Evolutionary conservation across 805 yeast genomes (phyloP), one percentile per base, ranked within the genome.

Genomic region (Kazachstania taianensis): DNA sequence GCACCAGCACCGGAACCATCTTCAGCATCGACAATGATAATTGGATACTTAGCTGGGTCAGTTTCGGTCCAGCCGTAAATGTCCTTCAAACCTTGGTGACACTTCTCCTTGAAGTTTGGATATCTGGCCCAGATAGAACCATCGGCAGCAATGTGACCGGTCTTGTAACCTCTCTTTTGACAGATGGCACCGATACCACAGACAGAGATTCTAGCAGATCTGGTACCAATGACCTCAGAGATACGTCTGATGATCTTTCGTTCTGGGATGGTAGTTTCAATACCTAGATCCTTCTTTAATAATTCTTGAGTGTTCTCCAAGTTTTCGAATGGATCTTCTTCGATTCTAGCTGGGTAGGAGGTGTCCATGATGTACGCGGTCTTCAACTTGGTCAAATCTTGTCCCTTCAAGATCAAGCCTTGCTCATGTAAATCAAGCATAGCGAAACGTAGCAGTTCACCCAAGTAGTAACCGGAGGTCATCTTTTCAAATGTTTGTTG

Each of bases 1-100:
- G 97, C 98, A 57, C 98, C 98, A 37, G 83, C 95, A 67, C 96
- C 96, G 26, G 89, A 79, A 50, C 98, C 98, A 65, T 89, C 98
- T 66, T 87, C 95, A 45, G 97, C 96, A 40, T 92, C 82, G 28
- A 81, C 84, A 49, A 89, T 77, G 45, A 71, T 63, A 52, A 89
- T 75, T 43, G 96, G 96, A 59, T 83, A 84, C 35, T 62, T 61
- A 32, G 62, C 53, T 39, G 62, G 59, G 33, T 59, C 57, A 40
- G 55, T 58, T 27, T 63, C 59, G 14, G 46, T 45, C 95, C 96
- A 87, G 46, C 68, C 87, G 53, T 84, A 82, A 49, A 87, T 84
- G 58, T 87, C 96, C 61, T 77, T 76, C 58, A 87, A 73, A 38
- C 83, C 95, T 54, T 70, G 69, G 32, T 92, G 89, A 24, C 94